These are phyloP conservation scores for Carex arenaria DNA, from an alignment of 202 grass and related monocot genomes.

Conservation along the genomic window DNA sequence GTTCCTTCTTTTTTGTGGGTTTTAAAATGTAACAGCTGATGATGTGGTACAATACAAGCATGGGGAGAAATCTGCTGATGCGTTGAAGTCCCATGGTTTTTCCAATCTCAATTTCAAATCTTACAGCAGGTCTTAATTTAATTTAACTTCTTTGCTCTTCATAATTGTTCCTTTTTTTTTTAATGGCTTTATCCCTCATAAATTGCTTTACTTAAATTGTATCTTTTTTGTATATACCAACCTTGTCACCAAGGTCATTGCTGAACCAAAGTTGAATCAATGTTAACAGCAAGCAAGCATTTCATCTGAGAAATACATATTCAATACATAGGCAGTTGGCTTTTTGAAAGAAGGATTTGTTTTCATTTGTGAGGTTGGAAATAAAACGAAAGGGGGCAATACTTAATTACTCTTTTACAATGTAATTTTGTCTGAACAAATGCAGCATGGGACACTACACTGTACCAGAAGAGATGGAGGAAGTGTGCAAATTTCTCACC, in stretches of 20 bases:
- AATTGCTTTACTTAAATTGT: neutral
- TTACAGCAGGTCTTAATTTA: constrained; percentile 51
- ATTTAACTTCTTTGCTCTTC: neutral
- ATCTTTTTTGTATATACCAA: neutral
- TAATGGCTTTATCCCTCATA: neutral
- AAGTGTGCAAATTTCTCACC: constrained; percentile 73
- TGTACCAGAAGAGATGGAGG: constrained; percentile 84
- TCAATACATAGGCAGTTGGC: neutral
- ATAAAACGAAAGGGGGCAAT: neutral
- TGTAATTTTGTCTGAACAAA: constrained; percentile 7
- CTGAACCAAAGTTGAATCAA: neutral
- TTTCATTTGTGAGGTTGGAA: neutral
- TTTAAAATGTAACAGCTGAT: constrained; percentile 57
- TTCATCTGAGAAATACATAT: neutral
- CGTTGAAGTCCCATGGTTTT: constrained; percentile 69
- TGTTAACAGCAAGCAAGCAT: neutral
- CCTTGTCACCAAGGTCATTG: neutral
- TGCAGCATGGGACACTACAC: constrained; percentile 92
- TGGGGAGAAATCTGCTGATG: constrained; percentile 71
- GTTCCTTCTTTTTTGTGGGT: constrained; percentile 4
- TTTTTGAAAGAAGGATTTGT: neutral
- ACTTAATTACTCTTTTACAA: neutral
- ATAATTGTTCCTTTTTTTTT: neutral
- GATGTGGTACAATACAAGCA: constrained; percentile 86
- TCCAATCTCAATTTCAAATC: constrained; percentile 70